A percentile compares a stretch with the other conserved stretches of the same genome.
Conservation (phyloP, 163 green algal genomes). For the Scenedesmus sp. region DNA sequence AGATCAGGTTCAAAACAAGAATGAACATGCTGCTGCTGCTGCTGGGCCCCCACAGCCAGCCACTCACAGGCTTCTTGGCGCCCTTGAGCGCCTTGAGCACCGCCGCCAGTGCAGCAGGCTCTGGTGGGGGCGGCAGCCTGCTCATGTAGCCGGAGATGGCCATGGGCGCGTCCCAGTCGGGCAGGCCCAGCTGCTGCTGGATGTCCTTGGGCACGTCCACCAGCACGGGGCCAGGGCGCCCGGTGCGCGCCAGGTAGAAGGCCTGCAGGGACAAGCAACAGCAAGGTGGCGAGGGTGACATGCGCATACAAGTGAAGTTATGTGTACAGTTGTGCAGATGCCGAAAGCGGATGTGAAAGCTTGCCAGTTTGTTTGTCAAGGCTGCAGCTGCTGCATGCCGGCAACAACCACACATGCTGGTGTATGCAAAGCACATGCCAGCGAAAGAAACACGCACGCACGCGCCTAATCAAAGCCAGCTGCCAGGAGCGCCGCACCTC, state of each 20-base stretch:
- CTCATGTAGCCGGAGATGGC: slow-evolving; percentile 88
- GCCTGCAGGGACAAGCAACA: slow-evolving; percentile 61
- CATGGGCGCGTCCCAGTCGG: slow-evolving; percentile 91
- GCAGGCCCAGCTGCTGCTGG: slow-evolving; percentile 96
- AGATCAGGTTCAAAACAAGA: background rate
- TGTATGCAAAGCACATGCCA: too few species aligned
- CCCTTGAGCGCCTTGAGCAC: slow-evolving; percentile 85
- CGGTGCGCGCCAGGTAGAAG: slow-evolving; percentile 94
- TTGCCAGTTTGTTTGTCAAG: too few species aligned
- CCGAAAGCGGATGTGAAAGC: too few species aligned
- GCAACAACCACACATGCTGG: too few species aligned
- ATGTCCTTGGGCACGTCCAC: slow-evolving; percentile 99
- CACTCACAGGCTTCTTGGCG: slow-evolving; percentile 68
- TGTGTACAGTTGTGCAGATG: too few species aligned
- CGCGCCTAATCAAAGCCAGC: too few species aligned
- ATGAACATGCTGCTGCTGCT: too few species aligned
- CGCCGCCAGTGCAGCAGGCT: slow-evolving; percentile 68
- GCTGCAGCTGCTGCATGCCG: too few species aligned
- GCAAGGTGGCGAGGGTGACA: background rate
- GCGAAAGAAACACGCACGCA: too few species aligned
- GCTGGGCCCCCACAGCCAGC: background rate
- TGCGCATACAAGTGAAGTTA: too few species aligned
- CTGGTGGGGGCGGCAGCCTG: slow-evolving; percentile 81
- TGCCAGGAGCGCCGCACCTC: slow-evolving; percentile 63
- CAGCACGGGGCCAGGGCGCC: slow-evolving; percentile 94